These are phyloP conservation scores for Lumnitzera racemosa DNA, from an alignment of 345 rosid species.

Conservation along the genomic window DNA sequence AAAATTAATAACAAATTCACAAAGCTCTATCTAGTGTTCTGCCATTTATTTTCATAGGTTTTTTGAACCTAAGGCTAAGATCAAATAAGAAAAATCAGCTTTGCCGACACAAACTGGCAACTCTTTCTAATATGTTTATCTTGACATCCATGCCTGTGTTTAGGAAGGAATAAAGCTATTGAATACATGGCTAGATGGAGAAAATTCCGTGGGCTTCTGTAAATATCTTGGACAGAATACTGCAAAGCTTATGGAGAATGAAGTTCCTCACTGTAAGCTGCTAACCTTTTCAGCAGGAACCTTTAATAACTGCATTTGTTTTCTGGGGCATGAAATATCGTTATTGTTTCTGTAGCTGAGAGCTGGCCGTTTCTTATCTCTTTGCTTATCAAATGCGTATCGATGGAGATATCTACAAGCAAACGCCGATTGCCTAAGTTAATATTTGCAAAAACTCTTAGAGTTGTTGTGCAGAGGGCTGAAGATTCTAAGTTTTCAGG, in stretches of 20 bases:
- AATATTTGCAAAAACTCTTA: conserved; percentile 56
- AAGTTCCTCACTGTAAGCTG: conserved; percentile 67
- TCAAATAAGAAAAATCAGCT: background rate
- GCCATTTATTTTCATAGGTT: background rate
- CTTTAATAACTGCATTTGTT: background rate
- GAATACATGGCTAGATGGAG: conserved; percentile 78
- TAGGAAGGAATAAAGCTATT: conserved; percentile 85
- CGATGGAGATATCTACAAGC: conserved; percentile 63
- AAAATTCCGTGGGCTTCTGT: conserved; percentile 52
- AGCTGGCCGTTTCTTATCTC: conserved; percentile 79
- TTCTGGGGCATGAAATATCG: background rate
- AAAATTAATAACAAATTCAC: no score
- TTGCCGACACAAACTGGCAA: background rate
- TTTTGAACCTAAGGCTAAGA: background rate
- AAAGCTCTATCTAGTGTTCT: background rate
- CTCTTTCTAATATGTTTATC: background rate
- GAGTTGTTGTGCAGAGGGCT: conserved; percentile 59
- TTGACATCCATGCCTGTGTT: conserved; percentile 5
- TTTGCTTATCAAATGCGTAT: conserved; percentile 61
- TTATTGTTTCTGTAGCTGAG: conserved; percentile 59
- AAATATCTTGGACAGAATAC: conserved; percentile 59
- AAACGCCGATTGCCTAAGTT: conserved; percentile 64
- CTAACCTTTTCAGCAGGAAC: background rate
- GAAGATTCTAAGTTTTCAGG: conserved; percentile 69
- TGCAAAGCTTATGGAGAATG: conserved; percentile 49